phyloP scores from a whole-genome alignment of 495 filamentous ascomycete species.

The Xylaria grammica region DNA sequence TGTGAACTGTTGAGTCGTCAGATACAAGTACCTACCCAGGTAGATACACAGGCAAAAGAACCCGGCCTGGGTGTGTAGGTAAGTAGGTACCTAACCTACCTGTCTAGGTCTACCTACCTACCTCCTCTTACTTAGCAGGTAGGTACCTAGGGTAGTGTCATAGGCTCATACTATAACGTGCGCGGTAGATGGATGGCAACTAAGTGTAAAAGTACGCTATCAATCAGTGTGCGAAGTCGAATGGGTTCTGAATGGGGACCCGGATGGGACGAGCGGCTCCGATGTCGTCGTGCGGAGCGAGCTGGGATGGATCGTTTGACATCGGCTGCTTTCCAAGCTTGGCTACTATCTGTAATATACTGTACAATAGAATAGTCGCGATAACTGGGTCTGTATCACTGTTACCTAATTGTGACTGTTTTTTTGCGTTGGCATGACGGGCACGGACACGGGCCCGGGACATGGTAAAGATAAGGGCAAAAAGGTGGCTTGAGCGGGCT shows the following conservation, averaged over 20 bases:
- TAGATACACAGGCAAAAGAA: too few species aligned
- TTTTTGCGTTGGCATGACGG: constrained; percentile 13
- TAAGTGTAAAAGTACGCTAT: too few species aligned
- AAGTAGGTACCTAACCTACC: not conserved
- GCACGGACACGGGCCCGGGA: not conserved
- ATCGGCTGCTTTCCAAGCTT: not conserved
- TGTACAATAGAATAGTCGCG: not conserved
- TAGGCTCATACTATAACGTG: too few species aligned
- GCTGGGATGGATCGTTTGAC: not conserved
- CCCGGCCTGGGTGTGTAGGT: not conserved
- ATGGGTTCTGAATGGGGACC: constrained; percentile 10
- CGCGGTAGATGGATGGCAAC: too few species aligned
- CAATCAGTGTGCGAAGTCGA: constrained; percentile 17
- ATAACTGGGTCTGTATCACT: constrained; percentile 17
- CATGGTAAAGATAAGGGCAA: too few species aligned
- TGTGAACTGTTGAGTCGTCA: not conserved
- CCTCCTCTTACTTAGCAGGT: too few species aligned
- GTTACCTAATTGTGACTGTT: constrained; percentile 25
- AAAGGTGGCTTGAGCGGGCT: too few species aligned
- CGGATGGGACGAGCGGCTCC: constrained; percentile 23
- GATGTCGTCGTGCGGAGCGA: constrained; percentile 22
- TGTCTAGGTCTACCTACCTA: too few species aligned
- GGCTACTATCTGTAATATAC: not conserved
- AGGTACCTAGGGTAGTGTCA: too few species aligned
- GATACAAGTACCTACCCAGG: not conserved